Conservation (phyloP, 768 basidiomycete genomes). For the Crepidotus variabilis region DNA sequence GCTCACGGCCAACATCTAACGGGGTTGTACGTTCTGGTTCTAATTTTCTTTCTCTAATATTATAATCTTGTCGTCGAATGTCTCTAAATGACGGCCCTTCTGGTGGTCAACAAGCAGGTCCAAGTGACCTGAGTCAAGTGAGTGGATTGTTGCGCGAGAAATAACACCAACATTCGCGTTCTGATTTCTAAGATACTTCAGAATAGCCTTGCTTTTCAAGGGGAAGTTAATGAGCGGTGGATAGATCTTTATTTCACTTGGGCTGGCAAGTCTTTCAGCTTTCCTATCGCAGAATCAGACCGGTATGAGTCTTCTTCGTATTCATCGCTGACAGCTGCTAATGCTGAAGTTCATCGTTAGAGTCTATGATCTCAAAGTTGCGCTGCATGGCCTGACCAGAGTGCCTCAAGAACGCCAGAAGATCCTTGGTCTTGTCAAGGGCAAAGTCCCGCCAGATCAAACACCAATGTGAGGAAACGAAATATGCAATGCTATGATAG, state of each 20-base stretch:
- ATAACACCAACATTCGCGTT: not conserved
- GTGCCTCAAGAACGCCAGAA: constrained; percentile 88
- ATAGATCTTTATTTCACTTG: constrained; percentile 66
- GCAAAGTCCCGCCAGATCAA: constrained; percentile 76
- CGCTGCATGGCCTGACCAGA: constrained; percentile 62
- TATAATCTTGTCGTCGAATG: not conserved
- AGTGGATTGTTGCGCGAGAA: not conserved
- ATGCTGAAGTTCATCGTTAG: constrained; percentile 31
- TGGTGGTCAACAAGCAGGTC: not conserved
- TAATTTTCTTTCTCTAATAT: not conserved
- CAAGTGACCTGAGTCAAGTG: not conserved
- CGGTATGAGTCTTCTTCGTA: constrained; percentile 38
- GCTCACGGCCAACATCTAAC: not conserved
- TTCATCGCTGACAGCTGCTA: not conserved
- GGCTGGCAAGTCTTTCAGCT: constrained; percentile 61
- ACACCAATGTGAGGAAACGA: constrained; percentile 50
- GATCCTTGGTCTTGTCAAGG: constrained; percentile 80
- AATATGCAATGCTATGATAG: not conserved
- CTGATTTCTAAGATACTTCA: constrained; percentile 1
- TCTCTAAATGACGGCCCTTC: not conserved
- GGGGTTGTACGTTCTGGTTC: not conserved
- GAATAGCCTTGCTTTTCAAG: not conserved
- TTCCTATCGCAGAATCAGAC: constrained; percentile 75
- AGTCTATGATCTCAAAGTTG: constrained; percentile 75
- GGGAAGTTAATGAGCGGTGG: constrained; percentile 43